Percentiles rank a stretch among this genome's conserved stretches.
phyloP scores from a whole-genome alignment of 2,329 filamentous ascomycete species.

The Leptosphaerulina australis region DNA sequence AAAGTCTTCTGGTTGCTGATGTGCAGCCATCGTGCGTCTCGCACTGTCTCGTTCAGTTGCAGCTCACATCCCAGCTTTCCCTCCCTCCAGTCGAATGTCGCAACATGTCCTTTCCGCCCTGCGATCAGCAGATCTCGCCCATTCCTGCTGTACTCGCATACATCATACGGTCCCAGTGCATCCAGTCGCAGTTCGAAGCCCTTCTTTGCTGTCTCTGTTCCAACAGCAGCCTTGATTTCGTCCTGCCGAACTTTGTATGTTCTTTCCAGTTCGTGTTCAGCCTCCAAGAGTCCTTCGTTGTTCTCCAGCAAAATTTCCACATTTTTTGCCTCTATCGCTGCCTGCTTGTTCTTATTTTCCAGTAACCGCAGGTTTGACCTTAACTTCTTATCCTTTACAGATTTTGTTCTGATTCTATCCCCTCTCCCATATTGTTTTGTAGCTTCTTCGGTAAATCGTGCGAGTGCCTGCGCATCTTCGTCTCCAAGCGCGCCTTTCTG shows the following conservation, averaged over 20 bases:
- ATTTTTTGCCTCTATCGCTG: slow-evolving; percentile 85
- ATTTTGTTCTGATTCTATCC: slow-evolving; percentile 71
- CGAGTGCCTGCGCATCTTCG: slow-evolving; percentile 38
- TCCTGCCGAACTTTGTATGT: slow-evolving; percentile 93
- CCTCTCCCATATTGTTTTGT: slow-evolving; percentile 85
- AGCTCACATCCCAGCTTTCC: slow-evolving; percentile 91
- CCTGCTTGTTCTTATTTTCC: slow-evolving; percentile 82
- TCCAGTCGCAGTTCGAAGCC: slow-evolving; percentile 86
- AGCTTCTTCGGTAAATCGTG: slow-evolving; percentile 55
- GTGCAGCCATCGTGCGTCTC: slow-evolving; percentile 90
- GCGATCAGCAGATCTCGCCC: slow-evolving; percentile 84
- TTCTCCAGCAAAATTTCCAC: slow-evolving; percentile 94
- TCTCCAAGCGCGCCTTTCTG: slow-evolving; percentile 26
- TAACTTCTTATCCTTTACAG: slow-evolving; percentile 87
- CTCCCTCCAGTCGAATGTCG: slow-evolving; percentile 94
- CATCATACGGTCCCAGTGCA: slow-evolving; percentile 80
- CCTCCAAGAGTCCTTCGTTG: slow-evolving; percentile 80
- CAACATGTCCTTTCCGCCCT: slow-evolving; percentile 91
- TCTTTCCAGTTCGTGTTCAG: slow-evolving; percentile 84
- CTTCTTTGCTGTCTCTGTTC: slow-evolving; percentile 86
- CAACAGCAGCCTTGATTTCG: slow-evolving; percentile 77
- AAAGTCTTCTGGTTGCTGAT: slow-evolving; percentile 82
- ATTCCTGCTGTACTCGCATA: slow-evolving; percentile 87
- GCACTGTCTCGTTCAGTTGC: slow-evolving; percentile 86
- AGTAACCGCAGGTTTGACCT: slow-evolving; percentile 77